Percentiles rank a stretch among this genome's conserved stretches.
These are phyloP conservation scores for Lyophyllum atratum DNA, from an alignment of 768 basidiomycete species.

Conservation along the genomic window DNA sequence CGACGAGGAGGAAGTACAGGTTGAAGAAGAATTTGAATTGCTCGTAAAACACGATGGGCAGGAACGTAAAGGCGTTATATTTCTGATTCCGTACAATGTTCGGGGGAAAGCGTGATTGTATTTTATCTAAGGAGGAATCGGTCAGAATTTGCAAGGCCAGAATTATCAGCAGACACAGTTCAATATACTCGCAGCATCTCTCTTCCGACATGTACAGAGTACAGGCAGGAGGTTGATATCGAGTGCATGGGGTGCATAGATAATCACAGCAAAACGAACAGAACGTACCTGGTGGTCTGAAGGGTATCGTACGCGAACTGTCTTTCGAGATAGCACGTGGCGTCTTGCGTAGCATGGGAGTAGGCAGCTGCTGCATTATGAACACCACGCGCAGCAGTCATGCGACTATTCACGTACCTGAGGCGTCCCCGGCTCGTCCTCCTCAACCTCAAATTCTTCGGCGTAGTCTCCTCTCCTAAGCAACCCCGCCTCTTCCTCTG, in stretches of 20 bases:
- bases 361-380: slow-evolving; percentile 17
- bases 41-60: slow-evolving; percentile 96
- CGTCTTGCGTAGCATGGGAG: slow-evolving; percentile 18
- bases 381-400: slow-evolving; percentile 11
- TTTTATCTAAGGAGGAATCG: slow-evolving; percentile 52
- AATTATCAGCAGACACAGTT: no score
- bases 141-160: background rate
- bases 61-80: slow-evolving; percentile 95
- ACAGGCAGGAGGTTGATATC: no score
- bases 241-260: no score
- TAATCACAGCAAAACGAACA: background rate
- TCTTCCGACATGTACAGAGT: no score
- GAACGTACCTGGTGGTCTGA: slow-evolving; percentile 65
- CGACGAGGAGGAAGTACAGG: slow-evolving; percentile 95
- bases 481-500: slow-evolving; percentile 61
- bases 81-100: slow-evolving; percentile 98
- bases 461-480: slow-evolving; percentile 42
- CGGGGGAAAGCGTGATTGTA: slow-evolving; percentile 72
- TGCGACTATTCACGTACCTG: slow-evolving; percentile 6
- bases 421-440: slow-evolving; percentile 15
- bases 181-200: no score
- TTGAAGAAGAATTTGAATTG: slow-evolving; percentile 99
- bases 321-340: slow-evolving; percentile 46
- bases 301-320: slow-evolving; percentile 77
- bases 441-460: slow-evolving; percentile 39